phyloP scores from a whole-genome alignment of 2,329 filamentous ascomycete species.

The Nemania abortiva region DNA sequence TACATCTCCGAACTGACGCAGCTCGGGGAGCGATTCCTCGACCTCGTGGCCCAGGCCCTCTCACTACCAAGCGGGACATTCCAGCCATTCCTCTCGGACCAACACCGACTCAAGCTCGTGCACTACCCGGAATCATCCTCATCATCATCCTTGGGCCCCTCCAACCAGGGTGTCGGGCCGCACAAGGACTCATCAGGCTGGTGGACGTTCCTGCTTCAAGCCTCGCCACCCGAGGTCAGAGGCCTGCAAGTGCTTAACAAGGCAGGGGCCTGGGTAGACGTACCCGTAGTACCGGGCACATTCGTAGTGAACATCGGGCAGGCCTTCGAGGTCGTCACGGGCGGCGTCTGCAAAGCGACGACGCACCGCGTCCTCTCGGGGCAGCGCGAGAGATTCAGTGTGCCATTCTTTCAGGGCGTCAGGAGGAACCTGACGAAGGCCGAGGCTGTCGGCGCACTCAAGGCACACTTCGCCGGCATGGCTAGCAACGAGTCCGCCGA shows the following conservation, averaged over 20 bases:
- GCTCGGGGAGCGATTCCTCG: conserved; percentile 65
- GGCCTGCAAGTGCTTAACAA: conserved; percentile 65
- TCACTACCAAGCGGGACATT: conserved; percentile 62
- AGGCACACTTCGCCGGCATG: conserved; percentile 53
- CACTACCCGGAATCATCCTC: conserved; percentile 59
- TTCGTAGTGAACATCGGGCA: conserved; percentile 71
- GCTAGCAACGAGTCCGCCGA: conserved; percentile 52
- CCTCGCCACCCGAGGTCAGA: conserved; percentile 62
- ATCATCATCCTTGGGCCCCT: conserved; percentile 6
- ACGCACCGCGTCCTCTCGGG: conserved; percentile 58
- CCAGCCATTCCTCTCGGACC: conserved; percentile 64
- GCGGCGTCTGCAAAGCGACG: conserved; percentile 66
- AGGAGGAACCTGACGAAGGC: conserved; percentile 58
- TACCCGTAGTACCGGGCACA: conserved; percentile 59
- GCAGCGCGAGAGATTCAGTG: conserved; percentile 55
- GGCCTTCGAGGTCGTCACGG: conserved; percentile 68
- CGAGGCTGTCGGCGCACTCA: conserved; percentile 57
- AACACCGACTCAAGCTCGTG: conserved; percentile 71
- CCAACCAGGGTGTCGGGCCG: conserved; percentile 68
- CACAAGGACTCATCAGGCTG: conserved; percentile 74
- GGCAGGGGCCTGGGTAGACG: conserved; percentile 62
- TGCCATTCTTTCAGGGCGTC: conserved; percentile 64
- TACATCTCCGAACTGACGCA: conserved; percentile 65
- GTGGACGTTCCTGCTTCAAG: conserved; percentile 74
- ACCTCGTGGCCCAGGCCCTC: conserved; percentile 68